Percentiles rank a stretch among this genome's conserved stretches.
Conservation (phyloP, 2,329 filamentous ascomycete genomes). For the Parastagonospora nodorum region DNA sequence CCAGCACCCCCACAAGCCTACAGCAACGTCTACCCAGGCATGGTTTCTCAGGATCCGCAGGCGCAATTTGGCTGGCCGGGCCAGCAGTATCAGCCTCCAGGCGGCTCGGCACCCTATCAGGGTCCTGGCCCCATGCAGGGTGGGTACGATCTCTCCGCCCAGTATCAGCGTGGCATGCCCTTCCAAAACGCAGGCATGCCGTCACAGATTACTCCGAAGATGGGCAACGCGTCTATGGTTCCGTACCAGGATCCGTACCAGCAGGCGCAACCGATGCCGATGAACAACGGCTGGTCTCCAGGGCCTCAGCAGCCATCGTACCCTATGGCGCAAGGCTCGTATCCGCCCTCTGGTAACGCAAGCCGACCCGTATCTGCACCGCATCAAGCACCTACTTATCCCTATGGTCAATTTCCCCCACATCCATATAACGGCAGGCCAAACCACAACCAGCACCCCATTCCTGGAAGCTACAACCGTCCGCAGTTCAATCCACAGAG, state of each 20-base stretch:
- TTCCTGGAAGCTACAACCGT: constrained; percentile 82
- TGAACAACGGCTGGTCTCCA: constrained; percentile 41
- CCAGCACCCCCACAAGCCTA: constrained; percentile 37
- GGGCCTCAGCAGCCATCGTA: constrained; percentile 38
- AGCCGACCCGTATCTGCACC: constrained; percentile 45
- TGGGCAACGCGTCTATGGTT: constrained; percentile 43
- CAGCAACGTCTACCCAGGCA: constrained; percentile 37
- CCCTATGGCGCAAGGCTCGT: constrained; percentile 31
- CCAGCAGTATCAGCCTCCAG: constrained; percentile 36
- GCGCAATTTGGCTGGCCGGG: constrained; percentile 42
- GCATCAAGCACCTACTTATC: constrained; percentile 58
- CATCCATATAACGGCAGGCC: constrained; percentile 63
- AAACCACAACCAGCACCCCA: constrained; percentile 78
- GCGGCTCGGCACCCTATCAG: constrained; percentile 33
- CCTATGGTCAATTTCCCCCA: constrained; percentile 77
- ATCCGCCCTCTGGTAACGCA: constrained; percentile 27
- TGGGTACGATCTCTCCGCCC: constrained; percentile 50
- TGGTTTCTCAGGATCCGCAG: constrained; percentile 45
- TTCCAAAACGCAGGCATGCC: constrained; percentile 47
- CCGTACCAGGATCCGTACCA: constrained; percentile 41
- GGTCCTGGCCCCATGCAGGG: constrained; percentile 37
- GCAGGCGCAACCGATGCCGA: constrained; percentile 32
- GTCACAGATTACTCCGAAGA: constrained; percentile 46
- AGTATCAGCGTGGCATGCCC: constrained; percentile 54
- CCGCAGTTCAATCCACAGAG: constrained; percentile 94